Evolutionary conservation across 345 rosid genomes (phyloP).

Genomic region (Populus euphratica): DNA sequence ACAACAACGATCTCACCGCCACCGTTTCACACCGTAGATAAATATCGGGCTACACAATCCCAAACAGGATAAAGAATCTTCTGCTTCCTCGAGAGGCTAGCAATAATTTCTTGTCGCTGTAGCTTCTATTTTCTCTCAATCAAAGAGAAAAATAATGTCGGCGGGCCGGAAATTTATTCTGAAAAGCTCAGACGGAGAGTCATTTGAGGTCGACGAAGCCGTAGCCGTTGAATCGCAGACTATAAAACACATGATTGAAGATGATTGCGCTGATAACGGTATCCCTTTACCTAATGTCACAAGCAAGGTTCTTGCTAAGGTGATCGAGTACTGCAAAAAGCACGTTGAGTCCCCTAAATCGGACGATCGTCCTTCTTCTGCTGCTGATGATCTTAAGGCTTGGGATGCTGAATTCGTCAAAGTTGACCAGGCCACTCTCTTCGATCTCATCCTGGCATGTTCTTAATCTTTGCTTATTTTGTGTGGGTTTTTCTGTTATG

Average conservation of each 20-base stretch:
- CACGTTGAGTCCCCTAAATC: conserved; percentile 26
- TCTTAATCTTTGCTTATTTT: neutral
- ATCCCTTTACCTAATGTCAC: conserved; percentile 23
- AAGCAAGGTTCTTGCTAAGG: conserved; percentile 17
- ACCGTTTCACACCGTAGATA: neutral
- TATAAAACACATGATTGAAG: conserved; percentile 18
- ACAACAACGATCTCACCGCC: neutral
- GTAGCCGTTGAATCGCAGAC: conserved; percentile 20
- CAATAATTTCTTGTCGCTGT: neutral
- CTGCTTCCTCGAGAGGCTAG: neutral
- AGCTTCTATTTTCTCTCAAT: neutral
- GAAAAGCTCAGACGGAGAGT: conserved; percentile 14
- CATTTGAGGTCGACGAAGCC: conserved; percentile 20
- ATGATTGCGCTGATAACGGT: conserved; percentile 12
- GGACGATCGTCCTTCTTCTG: conserved; percentile 13
- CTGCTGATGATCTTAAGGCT: conserved; percentile 6
- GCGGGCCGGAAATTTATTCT: conserved; percentile 1
- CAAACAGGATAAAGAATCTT: neutral
- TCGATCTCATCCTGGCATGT: conserved; percentile 20
- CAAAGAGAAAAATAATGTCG: neutral
- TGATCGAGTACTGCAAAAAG: conserved; percentile 23
- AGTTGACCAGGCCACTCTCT: conserved; percentile 26
- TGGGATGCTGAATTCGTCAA: conserved; percentile 30
- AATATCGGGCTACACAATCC: neutral
- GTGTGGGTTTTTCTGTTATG: neutral